phyloP scores from a whole-genome alignment of 2,329 filamentous ascomycete genomes.

The Arthroderma sp. region DNA sequence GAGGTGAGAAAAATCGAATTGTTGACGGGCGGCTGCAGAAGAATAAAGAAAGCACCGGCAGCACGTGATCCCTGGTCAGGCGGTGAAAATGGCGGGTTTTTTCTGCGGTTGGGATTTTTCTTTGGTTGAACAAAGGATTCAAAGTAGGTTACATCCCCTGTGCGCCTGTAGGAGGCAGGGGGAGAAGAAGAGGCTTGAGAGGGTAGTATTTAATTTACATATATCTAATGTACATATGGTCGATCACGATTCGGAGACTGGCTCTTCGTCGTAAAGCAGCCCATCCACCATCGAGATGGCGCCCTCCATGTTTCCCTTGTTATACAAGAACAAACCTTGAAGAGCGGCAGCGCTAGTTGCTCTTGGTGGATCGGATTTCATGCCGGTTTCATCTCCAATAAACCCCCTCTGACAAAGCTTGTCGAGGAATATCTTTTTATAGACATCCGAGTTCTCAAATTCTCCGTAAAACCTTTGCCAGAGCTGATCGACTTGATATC shows the following conservation, averaged over 20 bases:
- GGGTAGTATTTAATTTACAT: too few species aligned
- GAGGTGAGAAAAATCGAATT: too few species aligned
- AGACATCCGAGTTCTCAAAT: conserved; percentile 50
- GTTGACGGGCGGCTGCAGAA: too few species aligned
- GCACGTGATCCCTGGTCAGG: too few species aligned
- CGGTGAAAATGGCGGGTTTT: too few species aligned
- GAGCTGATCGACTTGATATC: conserved; percentile 70
- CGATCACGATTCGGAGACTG: neutral
- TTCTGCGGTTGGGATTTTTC: too few species aligned
- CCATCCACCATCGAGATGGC: conserved; percentile 65
- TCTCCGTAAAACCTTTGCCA: conserved; percentile 95
- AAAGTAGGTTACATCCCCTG: too few species aligned
- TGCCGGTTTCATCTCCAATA: conserved; percentile 44
- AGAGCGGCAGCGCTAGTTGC: conserved; percentile 77
- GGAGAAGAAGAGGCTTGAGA: too few species aligned
- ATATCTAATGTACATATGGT: too few species aligned
- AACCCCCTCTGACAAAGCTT: conserved; percentile 58
- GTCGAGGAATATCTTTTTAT: conserved; percentile 55
- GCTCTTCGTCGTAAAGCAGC: conserved; percentile 13
- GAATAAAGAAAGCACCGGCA: too few species aligned
- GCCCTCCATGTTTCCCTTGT: conserved; percentile 80
- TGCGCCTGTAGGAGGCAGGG: too few species aligned
- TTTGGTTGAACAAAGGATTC: too few species aligned
- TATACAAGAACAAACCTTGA: conserved; percentile 88
- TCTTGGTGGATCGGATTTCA: conserved; percentile 32